A percentile compares a stretch with the other conserved stretches of the same genome.
Evolutionary conservation across 106 monocot species (phyloP).

Genomic region (Dendrobium huoshanense): DNA sequence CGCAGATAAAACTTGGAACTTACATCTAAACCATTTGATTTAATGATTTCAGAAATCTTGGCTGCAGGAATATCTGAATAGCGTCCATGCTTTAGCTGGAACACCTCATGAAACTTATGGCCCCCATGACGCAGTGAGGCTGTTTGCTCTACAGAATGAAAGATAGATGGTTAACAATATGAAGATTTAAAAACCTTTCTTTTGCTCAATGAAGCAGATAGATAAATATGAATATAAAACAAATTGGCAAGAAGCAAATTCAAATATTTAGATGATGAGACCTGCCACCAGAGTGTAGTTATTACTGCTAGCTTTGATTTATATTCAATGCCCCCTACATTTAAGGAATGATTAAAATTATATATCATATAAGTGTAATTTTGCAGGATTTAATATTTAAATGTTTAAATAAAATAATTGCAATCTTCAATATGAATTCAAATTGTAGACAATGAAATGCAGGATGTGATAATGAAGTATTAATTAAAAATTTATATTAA

Average conservation of each 20-base stretch:
- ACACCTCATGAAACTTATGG: constrained; percentile 62
- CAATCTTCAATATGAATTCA: too few species aligned
- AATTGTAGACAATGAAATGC: too few species aligned
- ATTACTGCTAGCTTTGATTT: neutral
- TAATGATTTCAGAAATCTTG: constrained; percentile 78
- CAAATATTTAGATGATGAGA: neutral
- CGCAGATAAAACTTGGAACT: constrained; percentile 14
- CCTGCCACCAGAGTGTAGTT: neutral
- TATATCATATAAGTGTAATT: too few species aligned
- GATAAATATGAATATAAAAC: neutral
- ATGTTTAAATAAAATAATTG: too few species aligned
- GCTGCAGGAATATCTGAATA: constrained; percentile 74
- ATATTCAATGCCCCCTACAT: neutral
- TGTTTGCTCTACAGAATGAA: constrained; percentile 28
- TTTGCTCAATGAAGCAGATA: neutral
- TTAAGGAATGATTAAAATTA: neutral
- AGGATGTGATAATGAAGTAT: too few species aligned
- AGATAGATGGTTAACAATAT: neutral
- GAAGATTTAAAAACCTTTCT: neutral
- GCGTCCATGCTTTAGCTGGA: constrained; percentile 62
- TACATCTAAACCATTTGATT: constrained; percentile 81
- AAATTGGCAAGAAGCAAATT: neutral
- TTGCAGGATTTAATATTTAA: too few species aligned
- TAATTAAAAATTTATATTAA: too few species aligned
- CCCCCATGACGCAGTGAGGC: constrained; percentile 39